Evolutionary conservation across 176 grass and related monocot species (phyloP).

Genomic region (Carex cristatella): DNA sequence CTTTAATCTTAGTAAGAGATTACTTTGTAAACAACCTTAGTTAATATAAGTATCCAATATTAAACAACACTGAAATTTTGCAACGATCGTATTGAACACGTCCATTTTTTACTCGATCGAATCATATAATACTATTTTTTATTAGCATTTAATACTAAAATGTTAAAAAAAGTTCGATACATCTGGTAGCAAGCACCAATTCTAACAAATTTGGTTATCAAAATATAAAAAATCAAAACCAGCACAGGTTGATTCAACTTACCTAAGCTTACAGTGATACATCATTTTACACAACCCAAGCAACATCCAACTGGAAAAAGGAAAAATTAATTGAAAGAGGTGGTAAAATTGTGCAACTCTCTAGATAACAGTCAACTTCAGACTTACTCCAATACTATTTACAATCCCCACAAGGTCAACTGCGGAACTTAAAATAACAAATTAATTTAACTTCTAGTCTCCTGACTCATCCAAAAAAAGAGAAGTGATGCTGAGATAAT

Average conservation of each 20-base stretch:
- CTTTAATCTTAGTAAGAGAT: not conserved
- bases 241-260: not conserved
- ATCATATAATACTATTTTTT: no score
- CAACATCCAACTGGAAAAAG: not conserved
- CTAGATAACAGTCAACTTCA: not conserved
- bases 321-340: not conserved
- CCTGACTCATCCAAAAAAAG: not conserved
- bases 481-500: not conserved
- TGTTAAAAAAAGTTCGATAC: no score
- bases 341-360: not conserved
- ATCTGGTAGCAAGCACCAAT: no score
- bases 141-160: no score
- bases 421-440: not conserved
- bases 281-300: not conserved
- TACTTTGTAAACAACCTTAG: not conserved
- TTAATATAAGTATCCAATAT: not conserved
- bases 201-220: not conserved
- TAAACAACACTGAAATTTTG: not conserved
- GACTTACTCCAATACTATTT: not conserved
- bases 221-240: not conserved
- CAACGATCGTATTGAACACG: not conserved
- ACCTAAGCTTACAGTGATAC: not conserved
- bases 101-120: no score
- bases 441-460: not conserved
- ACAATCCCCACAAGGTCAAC: not conserved